Evolutionary conservation across 2,329 filamentous ascomycete species (phyloP), one percentile per base, ranked within the genome.

Genomic region (Penicillium sclerotiorum): DNA sequence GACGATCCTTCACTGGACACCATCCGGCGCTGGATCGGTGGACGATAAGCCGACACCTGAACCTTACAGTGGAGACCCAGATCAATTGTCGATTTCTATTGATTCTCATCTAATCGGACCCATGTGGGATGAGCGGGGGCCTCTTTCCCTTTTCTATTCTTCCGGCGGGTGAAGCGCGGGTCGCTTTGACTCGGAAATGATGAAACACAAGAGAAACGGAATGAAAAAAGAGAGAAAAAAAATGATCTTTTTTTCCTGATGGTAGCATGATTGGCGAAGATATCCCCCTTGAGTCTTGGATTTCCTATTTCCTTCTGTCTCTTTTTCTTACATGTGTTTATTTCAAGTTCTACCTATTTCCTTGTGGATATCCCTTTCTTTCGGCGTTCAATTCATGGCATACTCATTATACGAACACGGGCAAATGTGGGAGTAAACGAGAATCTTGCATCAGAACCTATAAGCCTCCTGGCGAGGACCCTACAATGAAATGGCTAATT

Each of bases 1-100:
- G 83, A 86, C 53, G 83, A 86, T 60, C 83, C 83, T 3, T 73
- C 78, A 7, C 68, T 85, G 49, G 71, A 73, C 13, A 71, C 72
- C 17, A 81, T 84, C 40, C 73, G 71, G 20, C 61, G 63, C 27
- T 78, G 74, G 72, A 73, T 77, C 36, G 66, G 64, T 38, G 64
- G 67, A 25, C 71, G 72, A 49, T 64, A 64, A 50, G n/a, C n/a
- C n/a, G n/a, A n/a, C n/a, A n/a, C n/a, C n/a, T n/a, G n/a, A n/a
- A n/a, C n/a, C n/a, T n/a, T n/a, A n/a, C n/a, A n/a, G n/a, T n/a
- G n/a, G n/a, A n/a, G n/a, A n/a, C n/a, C n/a, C n/a, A n/a, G n/a
- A n/a, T n/a, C n/a, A n/a, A n/a, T n/a, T n/a, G n/a, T n/a, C n/a
- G n/a, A n/a, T n/a, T n/a, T n/a, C n/a, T n/a, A n/a, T n/a, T n/a